phyloP scores from a whole-genome alignment of 345 rosid species.

The Ceriops zippeliana region DNA sequence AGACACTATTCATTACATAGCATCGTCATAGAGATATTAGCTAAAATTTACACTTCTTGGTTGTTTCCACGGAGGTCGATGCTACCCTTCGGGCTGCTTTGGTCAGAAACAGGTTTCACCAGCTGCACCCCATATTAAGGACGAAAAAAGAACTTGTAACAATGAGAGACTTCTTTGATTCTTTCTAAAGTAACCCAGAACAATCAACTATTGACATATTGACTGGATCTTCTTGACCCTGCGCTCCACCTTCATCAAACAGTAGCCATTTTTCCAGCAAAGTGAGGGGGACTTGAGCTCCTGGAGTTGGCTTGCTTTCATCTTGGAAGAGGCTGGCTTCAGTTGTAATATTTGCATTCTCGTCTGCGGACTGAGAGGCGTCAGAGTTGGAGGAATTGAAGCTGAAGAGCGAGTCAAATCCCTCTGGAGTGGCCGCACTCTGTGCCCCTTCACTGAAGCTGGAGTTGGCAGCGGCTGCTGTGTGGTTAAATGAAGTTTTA shows the following conservation, averaged over 20 bases:
- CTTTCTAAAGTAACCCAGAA: constrained; percentile 28
- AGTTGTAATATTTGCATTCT: constrained; percentile 14
- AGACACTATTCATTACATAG: not conserved
- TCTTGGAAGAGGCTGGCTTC: constrained; percentile 39
- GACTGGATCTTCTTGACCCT: constrained; percentile 39
- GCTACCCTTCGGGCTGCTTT: constrained; percentile 1
- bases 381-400: constrained; percentile 46
- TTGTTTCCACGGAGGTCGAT: constrained; percentile 5
- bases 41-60: constrained; percentile 19
- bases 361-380: constrained; percentile 39
- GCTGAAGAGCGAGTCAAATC: constrained; percentile 39
- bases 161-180: not conserved
- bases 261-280: constrained; percentile 64
- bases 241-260: constrained; percentile 50
- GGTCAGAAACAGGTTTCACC: not conserved
- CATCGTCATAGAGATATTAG: not conserved
- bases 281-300: constrained; percentile 39
- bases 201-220: constrained; percentile 38
- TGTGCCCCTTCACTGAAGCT: constrained; percentile 30
- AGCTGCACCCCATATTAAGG: not conserved
- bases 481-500: constrained; percentile 19
- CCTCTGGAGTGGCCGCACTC: constrained; percentile 21
- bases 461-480: constrained; percentile 17
- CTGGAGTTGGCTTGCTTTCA: constrained; percentile 40
- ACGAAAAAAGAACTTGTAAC: not conserved